Percentiles rank a stretch among this genome's conserved stretches.
Conservation (phyloP, 1,284 basidiomycete species). For the Fomitiporia mediterranea region DNA sequence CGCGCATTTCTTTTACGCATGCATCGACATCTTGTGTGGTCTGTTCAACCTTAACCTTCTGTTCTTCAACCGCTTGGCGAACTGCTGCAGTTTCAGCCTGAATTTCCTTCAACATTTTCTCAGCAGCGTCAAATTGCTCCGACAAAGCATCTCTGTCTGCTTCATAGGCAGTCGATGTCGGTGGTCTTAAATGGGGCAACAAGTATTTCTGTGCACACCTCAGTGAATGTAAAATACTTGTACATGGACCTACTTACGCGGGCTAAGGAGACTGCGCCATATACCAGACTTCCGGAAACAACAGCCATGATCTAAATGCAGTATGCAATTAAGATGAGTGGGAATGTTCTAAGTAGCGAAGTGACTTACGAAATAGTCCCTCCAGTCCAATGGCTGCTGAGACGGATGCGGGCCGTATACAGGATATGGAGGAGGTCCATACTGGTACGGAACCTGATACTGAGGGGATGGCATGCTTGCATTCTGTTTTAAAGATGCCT, state of each 20-base stretch:
- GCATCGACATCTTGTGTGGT: conserved; percentile 79
- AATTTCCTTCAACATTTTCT: conserved; percentile 78
- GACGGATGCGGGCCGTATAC: conserved; percentile 33
- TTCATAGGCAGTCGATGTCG: conserved; percentile 86
- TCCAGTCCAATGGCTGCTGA: conserved; percentile 77
- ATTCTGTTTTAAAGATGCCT: conserved; percentile 41
- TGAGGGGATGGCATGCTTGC: conserved; percentile 22
- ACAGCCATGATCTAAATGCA: conserved; percentile 84
- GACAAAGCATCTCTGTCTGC: conserved; percentile 80
- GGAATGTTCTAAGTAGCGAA: not conserved
- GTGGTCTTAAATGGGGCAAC: conserved; percentile 87
- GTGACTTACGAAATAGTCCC: conserved; percentile 84
- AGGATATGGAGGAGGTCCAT: conserved; percentile 42
- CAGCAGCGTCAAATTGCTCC: conserved; percentile 92
- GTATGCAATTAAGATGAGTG: conserved; percentile 16
- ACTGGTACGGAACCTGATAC: conserved; percentile 27
- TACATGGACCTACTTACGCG: conserved; percentile 46
- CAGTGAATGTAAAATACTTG: not conserved
- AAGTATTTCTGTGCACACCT: conserved; percentile 72
- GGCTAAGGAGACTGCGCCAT: conserved; percentile 83
- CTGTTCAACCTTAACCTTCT: conserved; percentile 72
- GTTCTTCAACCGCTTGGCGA: conserved; percentile 74
- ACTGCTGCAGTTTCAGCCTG: conserved; percentile 74
- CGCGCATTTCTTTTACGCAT: conserved; percentile 72
- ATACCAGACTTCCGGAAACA: conserved; percentile 85